A percentile compares a stretch with the other conserved stretches of the same genome.
phyloP scores from a whole-genome alignment of 2,329 filamentous ascomycete species.

The Ophiostoma angusticollis region DNA sequence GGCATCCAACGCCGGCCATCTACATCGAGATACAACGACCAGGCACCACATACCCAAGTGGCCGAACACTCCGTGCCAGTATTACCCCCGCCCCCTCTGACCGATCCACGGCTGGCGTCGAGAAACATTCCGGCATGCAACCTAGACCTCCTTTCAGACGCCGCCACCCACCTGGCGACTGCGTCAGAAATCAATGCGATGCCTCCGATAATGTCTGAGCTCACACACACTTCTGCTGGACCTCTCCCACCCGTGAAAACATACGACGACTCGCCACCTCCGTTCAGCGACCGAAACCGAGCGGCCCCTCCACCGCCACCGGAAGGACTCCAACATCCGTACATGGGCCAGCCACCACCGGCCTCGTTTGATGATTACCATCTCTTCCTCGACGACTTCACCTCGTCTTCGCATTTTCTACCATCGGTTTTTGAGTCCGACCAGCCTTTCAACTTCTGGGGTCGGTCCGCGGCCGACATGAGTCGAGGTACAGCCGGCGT shows the following conservation, averaged over 20 bases:
- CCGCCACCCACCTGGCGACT: constrained; percentile 38
- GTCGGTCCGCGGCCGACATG: constrained; percentile 27
- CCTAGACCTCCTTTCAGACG: constrained; percentile 45
- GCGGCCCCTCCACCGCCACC: constrained; percentile 27
- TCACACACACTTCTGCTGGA: constrained; percentile 27
- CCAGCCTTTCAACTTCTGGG: constrained; percentile 39
- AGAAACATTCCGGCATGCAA: constrained; percentile 38
- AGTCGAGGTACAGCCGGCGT: constrained; percentile 22
- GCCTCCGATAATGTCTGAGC: constrained; percentile 35
- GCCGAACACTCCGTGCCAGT: constrained; percentile 7
- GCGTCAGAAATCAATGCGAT: constrained; percentile 42
- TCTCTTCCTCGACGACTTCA: constrained; percentile 45
- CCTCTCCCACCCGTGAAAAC: constrained; percentile 32
- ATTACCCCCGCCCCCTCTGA: constrained; percentile 19
- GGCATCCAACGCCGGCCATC: constrained; percentile 25
- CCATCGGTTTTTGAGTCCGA: constrained; percentile 42
- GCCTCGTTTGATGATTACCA: constrained; percentile 43
- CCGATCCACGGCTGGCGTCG: constrained; percentile 33
- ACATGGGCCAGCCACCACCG: constrained; percentile 25
- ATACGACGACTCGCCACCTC: constrained; percentile 33
- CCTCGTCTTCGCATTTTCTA: constrained; percentile 40
- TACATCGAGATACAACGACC: constrained; percentile 15
- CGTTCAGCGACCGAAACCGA: constrained; percentile 34
- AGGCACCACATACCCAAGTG: not conserved
- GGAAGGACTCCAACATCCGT: constrained; percentile 28